Evolutionary conservation across 1,139 yeast genomes (phyloP).

Genomic region (Geotrichum bryndzae): DNA sequence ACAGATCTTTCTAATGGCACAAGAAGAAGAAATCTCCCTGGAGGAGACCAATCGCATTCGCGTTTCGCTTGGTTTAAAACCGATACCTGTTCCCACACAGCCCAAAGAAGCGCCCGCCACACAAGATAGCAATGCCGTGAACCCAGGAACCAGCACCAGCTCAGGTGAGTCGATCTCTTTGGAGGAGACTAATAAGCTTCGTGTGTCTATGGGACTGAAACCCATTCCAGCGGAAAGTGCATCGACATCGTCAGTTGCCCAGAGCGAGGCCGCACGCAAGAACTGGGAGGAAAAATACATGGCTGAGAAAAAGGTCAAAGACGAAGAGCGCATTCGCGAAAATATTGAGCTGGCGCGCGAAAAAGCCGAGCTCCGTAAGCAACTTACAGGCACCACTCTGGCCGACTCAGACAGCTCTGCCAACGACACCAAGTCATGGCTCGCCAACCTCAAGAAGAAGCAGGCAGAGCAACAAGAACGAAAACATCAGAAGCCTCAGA

Average conservation of each 20-base stretch:
- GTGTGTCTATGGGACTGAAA: constrained; percentile 35
- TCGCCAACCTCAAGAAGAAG: constrained; percentile 23
- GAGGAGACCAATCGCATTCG: constrained; percentile 32
- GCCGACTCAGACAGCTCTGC: constrained; percentile 27
- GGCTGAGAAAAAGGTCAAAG: constrained; percentile 20
- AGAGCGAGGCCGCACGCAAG: constrained; percentile 31
- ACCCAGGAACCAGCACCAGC: not conserved
- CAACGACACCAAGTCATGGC: constrained; percentile 22
- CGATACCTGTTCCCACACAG: constrained; percentile 29
- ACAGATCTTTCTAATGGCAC: constrained; percentile 10
- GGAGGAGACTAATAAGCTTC: constrained; percentile 36
- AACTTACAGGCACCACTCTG: constrained; percentile 29
- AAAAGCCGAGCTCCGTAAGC: constrained; percentile 24
- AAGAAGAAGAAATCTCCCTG: constrained; percentile 23
- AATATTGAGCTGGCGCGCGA: constrained; percentile 22
- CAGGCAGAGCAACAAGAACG: not conserved
- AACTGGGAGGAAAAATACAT: constrained; percentile 31
- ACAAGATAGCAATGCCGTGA: not conserved
- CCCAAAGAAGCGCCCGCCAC: not conserved
- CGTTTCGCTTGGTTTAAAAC: constrained; percentile 29
- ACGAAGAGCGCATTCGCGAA: constrained; percentile 20
- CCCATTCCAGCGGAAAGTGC: constrained; percentile 30
- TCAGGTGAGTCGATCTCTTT: constrained; percentile 25
- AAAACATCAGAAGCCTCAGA: constrained; percentile 11
- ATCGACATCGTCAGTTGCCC: constrained; percentile 20